phyloP scores from a whole-genome alignment of 2,329 filamentous ascomycete genomes.

The Ceratocystis huliohia region DNA sequence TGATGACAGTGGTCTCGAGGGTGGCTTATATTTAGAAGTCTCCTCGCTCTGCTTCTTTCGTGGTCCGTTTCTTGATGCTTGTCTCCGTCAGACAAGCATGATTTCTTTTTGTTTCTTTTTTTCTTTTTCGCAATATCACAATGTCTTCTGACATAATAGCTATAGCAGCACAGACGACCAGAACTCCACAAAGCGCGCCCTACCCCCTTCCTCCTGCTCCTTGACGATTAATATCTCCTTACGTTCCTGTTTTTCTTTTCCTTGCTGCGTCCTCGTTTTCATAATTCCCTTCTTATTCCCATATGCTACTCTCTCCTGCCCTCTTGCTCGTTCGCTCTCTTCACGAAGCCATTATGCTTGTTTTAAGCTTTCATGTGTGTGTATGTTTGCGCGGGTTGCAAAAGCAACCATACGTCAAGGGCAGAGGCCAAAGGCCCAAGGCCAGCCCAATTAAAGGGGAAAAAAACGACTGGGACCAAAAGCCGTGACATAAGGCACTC shows the following conservation, averaged over 20 bases:
- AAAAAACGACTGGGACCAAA: no score
- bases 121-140: background rate
- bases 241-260: background rate
- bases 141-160: background rate
- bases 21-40: background rate
- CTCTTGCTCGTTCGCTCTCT: background rate
- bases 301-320: background rate
- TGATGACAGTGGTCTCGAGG: background rate
- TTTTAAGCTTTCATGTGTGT: background rate
- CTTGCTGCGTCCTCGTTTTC: background rate
- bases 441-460: no score
- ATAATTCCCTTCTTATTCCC: background rate
- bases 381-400: background rate
- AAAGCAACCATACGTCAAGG: background rate
- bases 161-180: constrained; percentile 1
- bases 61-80: background rate
- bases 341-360: background rate
- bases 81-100: background rate
- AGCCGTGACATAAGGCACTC: no score
- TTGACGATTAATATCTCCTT: background rate
- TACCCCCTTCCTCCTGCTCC: background rate
- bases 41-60: background rate
- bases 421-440: background rate
- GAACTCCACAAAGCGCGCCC: background rate
- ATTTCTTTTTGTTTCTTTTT: no score